phyloP scores from a whole-genome alignment of 305 asterid species.

The Fraxinus nigra region DNA sequence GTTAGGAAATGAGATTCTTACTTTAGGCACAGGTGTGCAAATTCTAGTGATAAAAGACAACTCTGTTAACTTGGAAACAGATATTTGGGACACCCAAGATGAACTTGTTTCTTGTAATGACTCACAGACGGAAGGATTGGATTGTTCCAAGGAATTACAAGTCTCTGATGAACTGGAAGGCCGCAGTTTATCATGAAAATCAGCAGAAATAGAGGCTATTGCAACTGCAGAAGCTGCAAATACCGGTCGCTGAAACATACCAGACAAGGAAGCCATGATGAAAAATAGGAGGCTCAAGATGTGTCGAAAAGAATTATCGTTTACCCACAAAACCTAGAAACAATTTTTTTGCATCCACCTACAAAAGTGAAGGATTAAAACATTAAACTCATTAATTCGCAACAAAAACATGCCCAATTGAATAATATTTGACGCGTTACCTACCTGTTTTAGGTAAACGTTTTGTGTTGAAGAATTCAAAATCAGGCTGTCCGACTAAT shows the following conservation, averaged over 20 bases:
- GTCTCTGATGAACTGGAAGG: slow-evolving; percentile 42
- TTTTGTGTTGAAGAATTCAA: slow-evolving; percentile 4
- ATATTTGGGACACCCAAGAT: slow-evolving; percentile 65
- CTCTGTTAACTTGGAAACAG: slow-evolving; percentile 54
- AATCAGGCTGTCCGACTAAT: slow-evolving; percentile 37
- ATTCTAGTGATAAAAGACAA: slow-evolving; percentile 49
- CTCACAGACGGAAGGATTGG: slow-evolving; percentile 36
- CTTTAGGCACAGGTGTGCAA: slow-evolving; percentile 50
- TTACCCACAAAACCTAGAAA: slow-evolving; percentile 24
- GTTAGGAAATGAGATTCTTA: slow-evolving; percentile 36
- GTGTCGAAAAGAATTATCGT: not conserved
- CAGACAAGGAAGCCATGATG: slow-evolving; percentile 71
- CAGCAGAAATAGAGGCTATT: slow-evolving; percentile 71
- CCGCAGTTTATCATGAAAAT: slow-evolving; percentile 57
- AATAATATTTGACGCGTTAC: not conserved
- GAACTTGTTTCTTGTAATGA: slow-evolving; percentile 34
- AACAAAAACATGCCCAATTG: not conserved
- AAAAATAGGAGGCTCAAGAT: not conserved
- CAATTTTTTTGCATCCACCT: slow-evolving; percentile 24
- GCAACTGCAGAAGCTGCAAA: slow-evolving; percentile 84
- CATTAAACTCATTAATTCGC: not conserved
- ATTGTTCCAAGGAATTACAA: slow-evolving; percentile 45
- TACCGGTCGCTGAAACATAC: slow-evolving; percentile 72
- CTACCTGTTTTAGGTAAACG: slow-evolving; percentile 1
- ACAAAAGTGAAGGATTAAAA: slow-evolving; percentile 19